Percentiles rank a stretch among this genome's conserved stretches.
These are phyloP conservation scores for Wickerhamomyces hampshirensis DNA, from an alignment of 805 yeast genomes.

Conservation along the genomic window DNA sequence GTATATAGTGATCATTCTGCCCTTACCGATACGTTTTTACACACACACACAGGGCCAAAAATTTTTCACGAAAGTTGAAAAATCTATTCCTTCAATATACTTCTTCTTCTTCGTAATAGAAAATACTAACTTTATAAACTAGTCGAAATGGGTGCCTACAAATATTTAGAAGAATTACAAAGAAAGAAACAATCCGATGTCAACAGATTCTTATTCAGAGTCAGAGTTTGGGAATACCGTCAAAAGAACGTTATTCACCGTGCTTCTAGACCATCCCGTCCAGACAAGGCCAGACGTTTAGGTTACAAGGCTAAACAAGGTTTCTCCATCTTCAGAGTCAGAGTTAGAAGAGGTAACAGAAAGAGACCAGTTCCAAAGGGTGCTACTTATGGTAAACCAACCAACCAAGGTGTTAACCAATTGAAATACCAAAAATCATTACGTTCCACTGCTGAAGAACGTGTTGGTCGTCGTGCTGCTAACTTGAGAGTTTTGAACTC, in stretches of 20 bases:
- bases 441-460: constrained; percentile 99
- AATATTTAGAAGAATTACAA: constrained; percentile 97
- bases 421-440: constrained; percentile 98
- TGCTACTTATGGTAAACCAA: constrained; percentile 99
- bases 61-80: constrained; percentile 7
- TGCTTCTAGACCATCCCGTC: constrained; percentile 97
- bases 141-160: constrained; percentile 99
- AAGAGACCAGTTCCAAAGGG: constrained; percentile 99
- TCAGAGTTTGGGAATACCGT: constrained; percentile 99
- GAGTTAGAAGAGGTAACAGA: constrained; percentile 99
- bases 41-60: no score
- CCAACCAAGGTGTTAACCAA: constrained; percentile 99
- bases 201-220: constrained; percentile 96
- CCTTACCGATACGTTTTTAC: no score
- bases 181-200: constrained; percentile 99
- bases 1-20: no score
- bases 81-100: no score
- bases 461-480: constrained; percentile 98
- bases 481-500: constrained; percentile 99
- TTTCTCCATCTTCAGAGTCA: constrained; percentile 95
- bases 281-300: constrained; percentile 99
- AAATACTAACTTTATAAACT: no score
- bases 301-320: constrained; percentile 99
- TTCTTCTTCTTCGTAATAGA: no score
- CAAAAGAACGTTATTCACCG: constrained; percentile 98